These are phyloP conservation scores for Yamadazyma kitorensis DNA, from an alignment of 805 yeast genomes.

Conservation along the genomic window DNA sequence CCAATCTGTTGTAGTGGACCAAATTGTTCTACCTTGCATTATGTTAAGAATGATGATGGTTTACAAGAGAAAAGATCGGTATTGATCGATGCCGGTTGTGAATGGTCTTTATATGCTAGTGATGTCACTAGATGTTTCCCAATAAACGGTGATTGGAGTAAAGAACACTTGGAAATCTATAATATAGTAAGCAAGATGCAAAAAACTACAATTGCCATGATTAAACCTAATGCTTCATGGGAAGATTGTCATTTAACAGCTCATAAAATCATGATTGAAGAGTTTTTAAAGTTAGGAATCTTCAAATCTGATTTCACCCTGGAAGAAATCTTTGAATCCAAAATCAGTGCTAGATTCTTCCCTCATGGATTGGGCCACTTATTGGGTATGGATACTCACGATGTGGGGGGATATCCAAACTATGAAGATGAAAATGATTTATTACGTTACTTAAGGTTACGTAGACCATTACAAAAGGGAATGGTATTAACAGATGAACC, in stretches of 20 bases:
- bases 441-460: slow-evolving; percentile 72
- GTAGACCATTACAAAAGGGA: slow-evolving; percentile 66
- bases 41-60: slow-evolving; percentile 77
- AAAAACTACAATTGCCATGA: slow-evolving; percentile 58
- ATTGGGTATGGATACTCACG: slow-evolving; percentile 94
- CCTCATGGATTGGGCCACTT: slow-evolving; percentile 97
- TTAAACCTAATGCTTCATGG: slow-evolving; percentile 84
- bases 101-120: slow-evolving; percentile 88
- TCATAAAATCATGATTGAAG: slow-evolving; percentile 71
- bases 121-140: slow-evolving; percentile 98
- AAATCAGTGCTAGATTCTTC: slow-evolving; percentile 74
- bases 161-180: slow-evolving; percentile 82
- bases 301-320: slow-evolving; percentile 54
- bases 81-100: slow-evolving; percentile 95
- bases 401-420: slow-evolving; percentile 86
- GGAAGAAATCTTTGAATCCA: slow-evolving; percentile 67
- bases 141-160: slow-evolving; percentile 81
- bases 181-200: slow-evolving; percentile 84
- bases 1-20: slow-evolving; percentile 96
- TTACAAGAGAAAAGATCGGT: slow-evolving; percentile 60
- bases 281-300: slow-evolving; percentile 71
- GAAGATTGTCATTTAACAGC: slow-evolving; percentile 79
- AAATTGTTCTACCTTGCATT: slow-evolving; percentile 87
- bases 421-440: slow-evolving; percentile 80
- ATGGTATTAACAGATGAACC: slow-evolving; percentile 97